These are phyloP conservation scores for Penicillium manginii DNA, from an alignment of 495 filamentous ascomycete genomes.

Conservation along the genomic window DNA sequence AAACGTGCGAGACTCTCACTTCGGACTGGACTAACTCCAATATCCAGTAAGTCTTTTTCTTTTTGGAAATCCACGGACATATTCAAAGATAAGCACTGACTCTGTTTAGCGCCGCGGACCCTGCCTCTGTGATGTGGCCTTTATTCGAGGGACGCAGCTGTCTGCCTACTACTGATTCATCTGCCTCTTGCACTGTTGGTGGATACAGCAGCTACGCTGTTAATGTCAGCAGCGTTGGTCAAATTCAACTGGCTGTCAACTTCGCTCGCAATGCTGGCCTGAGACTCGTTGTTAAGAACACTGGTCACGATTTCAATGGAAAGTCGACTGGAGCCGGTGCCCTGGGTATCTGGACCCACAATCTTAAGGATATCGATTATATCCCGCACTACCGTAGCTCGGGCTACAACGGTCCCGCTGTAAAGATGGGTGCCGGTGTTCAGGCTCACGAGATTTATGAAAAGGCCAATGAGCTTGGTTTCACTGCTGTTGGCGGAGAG, in stretches of 20 bases:
- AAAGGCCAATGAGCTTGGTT: constrained; percentile 46
- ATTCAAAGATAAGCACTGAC: constrained; percentile 1
- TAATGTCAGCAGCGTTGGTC: constrained; percentile 49
- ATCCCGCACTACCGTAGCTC: constrained; percentile 36
- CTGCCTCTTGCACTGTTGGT: constrained; percentile 55
- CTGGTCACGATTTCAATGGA: constrained; percentile 68
- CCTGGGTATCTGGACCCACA: constrained; percentile 63
- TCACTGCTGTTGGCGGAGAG: constrained; percentile 58
- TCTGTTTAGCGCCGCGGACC: constrained; percentile 31
- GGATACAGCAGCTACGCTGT: constrained; percentile 63
- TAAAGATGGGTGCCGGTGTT: constrained; percentile 62
- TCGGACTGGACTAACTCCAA: constrained; percentile 34
- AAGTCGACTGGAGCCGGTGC: constrained; percentile 61
- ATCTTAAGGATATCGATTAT: constrained; percentile 52
- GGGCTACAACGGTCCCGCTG: constrained; percentile 50
- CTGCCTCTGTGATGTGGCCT: constrained; percentile 50
- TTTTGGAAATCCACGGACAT: not conserved
- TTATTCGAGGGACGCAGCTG: constrained; percentile 45
- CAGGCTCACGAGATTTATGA: constrained; percentile 55
- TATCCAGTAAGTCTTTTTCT: constrained; percentile 29
- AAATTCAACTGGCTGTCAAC: constrained; percentile 62
- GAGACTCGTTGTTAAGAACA: constrained; percentile 69
- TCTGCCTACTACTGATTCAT: constrained; percentile 33
- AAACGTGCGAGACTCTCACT: constrained; percentile 38
- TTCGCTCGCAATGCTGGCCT: constrained; percentile 64